These are phyloP conservation scores for Nidula microcarpa DNA, from an alignment of 768 basidiomycete species.

Conservation along the genomic window DNA sequence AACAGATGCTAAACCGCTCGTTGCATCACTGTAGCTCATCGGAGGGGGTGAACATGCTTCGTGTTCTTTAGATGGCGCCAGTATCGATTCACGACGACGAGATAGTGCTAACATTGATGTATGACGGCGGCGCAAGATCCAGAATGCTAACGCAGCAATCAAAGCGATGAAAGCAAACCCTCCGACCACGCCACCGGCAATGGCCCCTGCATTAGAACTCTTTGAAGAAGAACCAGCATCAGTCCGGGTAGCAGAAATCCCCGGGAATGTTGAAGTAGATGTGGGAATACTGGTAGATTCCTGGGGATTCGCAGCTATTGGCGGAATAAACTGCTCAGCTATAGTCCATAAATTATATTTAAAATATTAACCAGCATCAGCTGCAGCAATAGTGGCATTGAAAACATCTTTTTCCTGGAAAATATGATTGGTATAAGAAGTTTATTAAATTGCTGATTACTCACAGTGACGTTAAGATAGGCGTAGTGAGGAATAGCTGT, in stretches of 20 bases:
- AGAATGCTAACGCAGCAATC: constrained; percentile 25
- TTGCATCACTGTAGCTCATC: no score
- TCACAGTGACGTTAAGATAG: constrained; percentile 39
- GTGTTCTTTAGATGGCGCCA: no score
- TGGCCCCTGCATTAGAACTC: constrained; percentile 38
- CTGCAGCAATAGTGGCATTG: constrained; percentile 18
- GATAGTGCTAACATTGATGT: constrained; percentile 7
- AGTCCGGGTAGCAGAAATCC: constrained; percentile 8
- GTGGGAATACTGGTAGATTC: constrained; percentile 25
- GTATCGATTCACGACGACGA: constrained; percentile 16
- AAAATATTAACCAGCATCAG: no score
- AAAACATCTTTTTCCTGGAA: constrained; percentile 25
- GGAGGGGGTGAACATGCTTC: no score
- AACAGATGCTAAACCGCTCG: no score
- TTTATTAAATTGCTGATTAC: constrained; percentile 1
- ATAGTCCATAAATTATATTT: no score
- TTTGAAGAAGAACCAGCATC: constrained; percentile 7
- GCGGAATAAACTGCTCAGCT: constrained; percentile 5
- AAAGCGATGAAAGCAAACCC: constrained; percentile 45
- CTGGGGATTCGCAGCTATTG: constrained; percentile 18
- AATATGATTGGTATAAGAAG: background rate
- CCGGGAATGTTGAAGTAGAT: constrained; percentile 15
- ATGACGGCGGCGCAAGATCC: constrained; percentile 18
- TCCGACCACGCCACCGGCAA: constrained; percentile 63
- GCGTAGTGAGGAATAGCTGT: constrained; percentile 47